Evolutionary conservation across 2,329 filamentous ascomycete genomes (phyloP).

Genomic region (Fusarium sp.): DNA sequence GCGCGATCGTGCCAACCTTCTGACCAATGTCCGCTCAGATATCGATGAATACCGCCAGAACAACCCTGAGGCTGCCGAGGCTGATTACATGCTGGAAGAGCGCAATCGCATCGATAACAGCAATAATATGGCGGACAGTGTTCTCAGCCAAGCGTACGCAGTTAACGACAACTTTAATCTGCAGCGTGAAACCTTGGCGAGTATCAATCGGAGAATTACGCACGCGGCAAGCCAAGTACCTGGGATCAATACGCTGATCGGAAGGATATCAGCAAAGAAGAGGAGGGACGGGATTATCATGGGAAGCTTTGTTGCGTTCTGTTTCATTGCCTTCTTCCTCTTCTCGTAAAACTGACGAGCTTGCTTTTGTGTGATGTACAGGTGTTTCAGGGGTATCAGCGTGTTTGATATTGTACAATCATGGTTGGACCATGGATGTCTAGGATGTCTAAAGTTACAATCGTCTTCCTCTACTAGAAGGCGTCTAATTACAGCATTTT

Average conservation of each 20-base stretch:
- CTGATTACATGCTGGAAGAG: slow-evolving; percentile 97
- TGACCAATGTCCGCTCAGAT: slow-evolving; percentile 89
- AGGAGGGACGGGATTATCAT: slow-evolving; percentile 94
- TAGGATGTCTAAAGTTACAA: slow-evolving; percentile 38
- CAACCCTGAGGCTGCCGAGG: slow-evolving; percentile 85
- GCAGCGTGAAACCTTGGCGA: slow-evolving; percentile 87
- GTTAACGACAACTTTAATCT: slow-evolving; percentile 90
- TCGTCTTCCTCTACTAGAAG: slow-evolving; percentile 23
- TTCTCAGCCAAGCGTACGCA: slow-evolving; percentile 94
- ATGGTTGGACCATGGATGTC: slow-evolving; percentile 40
- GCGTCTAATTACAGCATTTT: slow-evolving; percentile 40
- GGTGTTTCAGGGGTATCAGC: slow-evolving; percentile 54
- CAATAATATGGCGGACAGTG: slow-evolving; percentile 87
- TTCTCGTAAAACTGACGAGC: slow-evolving; percentile 63
- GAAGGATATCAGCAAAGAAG: slow-evolving; percentile 93
- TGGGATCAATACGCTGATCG: slow-evolving; percentile 90
- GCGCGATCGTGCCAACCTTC: slow-evolving; percentile 87
- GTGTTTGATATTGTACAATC: slow-evolving; percentile 48
- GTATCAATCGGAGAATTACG: slow-evolving; percentile 90
- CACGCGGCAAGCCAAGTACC: slow-evolving; percentile 90
- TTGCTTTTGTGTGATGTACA: slow-evolving; percentile 31
- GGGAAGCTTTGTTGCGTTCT: slow-evolving; percentile 89
- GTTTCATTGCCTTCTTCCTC: slow-evolving; percentile 85
- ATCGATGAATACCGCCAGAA: slow-evolving; percentile 87
- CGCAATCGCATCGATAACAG: slow-evolving; percentile 85